Conservation (phyloP, 176 grass and related monocot genomes). For the Triticum dicoccoides region DNA sequence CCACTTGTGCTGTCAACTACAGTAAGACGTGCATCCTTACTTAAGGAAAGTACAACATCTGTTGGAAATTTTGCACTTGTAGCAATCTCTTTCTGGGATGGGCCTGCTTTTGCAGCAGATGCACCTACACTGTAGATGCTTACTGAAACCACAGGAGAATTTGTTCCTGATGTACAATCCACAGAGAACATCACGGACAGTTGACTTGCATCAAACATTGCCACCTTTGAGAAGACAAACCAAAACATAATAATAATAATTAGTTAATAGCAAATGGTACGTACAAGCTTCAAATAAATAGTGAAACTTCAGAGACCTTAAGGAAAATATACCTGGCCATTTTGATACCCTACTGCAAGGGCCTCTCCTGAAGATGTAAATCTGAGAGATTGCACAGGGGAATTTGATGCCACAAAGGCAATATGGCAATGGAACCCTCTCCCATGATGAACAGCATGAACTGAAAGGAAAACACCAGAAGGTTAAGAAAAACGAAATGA, state of each 20-base stretch:
- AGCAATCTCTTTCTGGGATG: constrained; percentile 35
- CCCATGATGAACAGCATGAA: constrained; percentile 61
- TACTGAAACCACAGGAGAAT: constrained; percentile 64
- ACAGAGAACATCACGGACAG: constrained; percentile 60
- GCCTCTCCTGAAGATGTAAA: constrained; percentile 54
- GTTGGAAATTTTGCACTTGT: constrained; percentile 32
- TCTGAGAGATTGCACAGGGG: constrained; percentile 45
- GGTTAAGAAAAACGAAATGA: constrained; percentile 25
- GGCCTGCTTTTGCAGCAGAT: constrained; percentile 32
- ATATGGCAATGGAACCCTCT: constrained; percentile 74
- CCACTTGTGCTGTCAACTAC: constrained; percentile 55
- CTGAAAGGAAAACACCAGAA: constrained; percentile 35
- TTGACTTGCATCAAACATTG: constrained; percentile 65
- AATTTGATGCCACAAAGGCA: constrained; percentile 63
- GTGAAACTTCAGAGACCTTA: constrained; percentile 15
- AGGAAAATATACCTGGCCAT: constrained; percentile 71
- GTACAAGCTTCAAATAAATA: constrained; percentile 20
- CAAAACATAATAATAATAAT: constrained; percentile 19
- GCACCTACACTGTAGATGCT: constrained; percentile 21
- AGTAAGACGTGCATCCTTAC: constrained; percentile 61
- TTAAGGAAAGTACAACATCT: constrained; percentile 67
- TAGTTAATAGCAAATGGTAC: constrained; percentile 19
- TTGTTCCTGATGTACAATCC: constrained; percentile 68
- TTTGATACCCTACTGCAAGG: constrained; percentile 71
- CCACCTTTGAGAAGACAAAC: constrained; percentile 59